Evolutionary conservation across 495 filamentous ascomycete genomes (phyloP).

Genomic region (Neurospora hispaniola): DNA sequence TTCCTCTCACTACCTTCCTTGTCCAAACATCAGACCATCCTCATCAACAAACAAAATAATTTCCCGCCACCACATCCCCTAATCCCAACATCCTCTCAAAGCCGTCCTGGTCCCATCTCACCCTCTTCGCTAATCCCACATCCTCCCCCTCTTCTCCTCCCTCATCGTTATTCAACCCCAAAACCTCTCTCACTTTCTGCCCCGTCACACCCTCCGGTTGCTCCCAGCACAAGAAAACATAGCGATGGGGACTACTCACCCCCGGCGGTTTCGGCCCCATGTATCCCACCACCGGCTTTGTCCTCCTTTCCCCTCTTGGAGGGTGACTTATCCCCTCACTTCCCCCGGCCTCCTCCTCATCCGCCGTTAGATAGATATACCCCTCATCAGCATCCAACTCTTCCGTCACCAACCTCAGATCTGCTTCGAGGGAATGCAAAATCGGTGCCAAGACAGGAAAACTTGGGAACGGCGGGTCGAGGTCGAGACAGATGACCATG

Average conservation of each 20-base stretch:
- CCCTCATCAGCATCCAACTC: constrained; percentile 7
- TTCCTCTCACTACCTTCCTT: background rate
- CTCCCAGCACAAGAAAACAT: constrained; percentile 47
- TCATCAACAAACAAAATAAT: constrained; percentile 36
- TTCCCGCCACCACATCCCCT: constrained; percentile 39
- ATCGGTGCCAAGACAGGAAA: constrained; percentile 40
- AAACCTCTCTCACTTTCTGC: constrained; percentile 31
- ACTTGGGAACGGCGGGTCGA: constrained; percentile 44
- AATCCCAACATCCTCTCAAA: constrained; percentile 39
- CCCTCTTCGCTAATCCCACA: constrained; percentile 28
- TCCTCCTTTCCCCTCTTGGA: constrained; percentile 1
- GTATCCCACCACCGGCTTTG: constrained; percentile 25
- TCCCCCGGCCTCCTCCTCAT: background rate
- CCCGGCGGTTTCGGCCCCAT: constrained; percentile 42
- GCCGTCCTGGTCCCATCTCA: constrained; percentile 41
- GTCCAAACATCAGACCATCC: background rate
- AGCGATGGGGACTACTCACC: constrained; percentile 42
- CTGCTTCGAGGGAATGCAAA: constrained; percentile 36
- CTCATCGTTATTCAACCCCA: constrained; percentile 3
- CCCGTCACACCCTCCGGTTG: constrained; percentile 40
- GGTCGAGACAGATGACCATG: constrained; percentile 38
- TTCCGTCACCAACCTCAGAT: constrained; percentile 12
- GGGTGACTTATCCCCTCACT: background rate
- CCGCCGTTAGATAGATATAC: constrained; percentile 8
- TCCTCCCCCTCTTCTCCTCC: constrained; percentile 21